phyloP scores from a whole-genome alignment of 2,329 filamentous ascomycete species.

The Penicillium sp. region DNA sequence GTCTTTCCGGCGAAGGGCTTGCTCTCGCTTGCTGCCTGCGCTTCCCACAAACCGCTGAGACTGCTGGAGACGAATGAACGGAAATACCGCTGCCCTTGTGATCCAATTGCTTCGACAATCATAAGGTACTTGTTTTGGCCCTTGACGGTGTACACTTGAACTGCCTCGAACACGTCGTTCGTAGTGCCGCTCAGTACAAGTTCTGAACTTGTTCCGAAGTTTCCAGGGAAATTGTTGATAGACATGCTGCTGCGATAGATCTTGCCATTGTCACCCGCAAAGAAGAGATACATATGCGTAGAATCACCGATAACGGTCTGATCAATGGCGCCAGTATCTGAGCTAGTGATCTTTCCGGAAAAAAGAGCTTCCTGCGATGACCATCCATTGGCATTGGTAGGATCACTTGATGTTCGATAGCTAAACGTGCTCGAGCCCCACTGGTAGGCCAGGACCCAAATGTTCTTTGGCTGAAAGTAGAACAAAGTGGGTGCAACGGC shows the following conservation, averaged over 20 bases:
- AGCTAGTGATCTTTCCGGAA: conserved; percentile 52
- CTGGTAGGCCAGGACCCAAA: conserved; percentile 67
- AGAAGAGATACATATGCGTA: conserved; percentile 66
- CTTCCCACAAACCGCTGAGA: conserved; percentile 58
- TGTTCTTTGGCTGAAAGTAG: conserved; percentile 60
- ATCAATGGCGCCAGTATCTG: conserved; percentile 59
- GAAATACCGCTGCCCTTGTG: conserved; percentile 59
- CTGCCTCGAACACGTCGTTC: conserved; percentile 64
- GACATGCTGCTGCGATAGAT: conserved; percentile 66
- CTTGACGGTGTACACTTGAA: conserved; percentile 63
- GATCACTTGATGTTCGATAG: conserved; percentile 60
- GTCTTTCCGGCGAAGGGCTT: conserved; percentile 64
- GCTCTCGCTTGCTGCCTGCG: conserved; percentile 56
- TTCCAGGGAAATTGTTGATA: conserved; percentile 61
- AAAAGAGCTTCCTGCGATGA: conserved; percentile 56
- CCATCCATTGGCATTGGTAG: conserved; percentile 60
- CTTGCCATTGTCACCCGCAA: conserved; percentile 64
- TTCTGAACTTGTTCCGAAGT: conserved; percentile 55
- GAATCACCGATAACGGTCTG: conserved; percentile 64
- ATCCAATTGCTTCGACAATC: conserved; percentile 63
- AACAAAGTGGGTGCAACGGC: conserved; percentile 64
- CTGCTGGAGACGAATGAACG: conserved; percentile 63
- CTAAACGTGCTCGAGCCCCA: conserved; percentile 62
- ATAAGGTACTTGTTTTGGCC: conserved; percentile 62
- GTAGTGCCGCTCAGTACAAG: conserved; percentile 54